A percentile compares a stretch with the other conserved stretches of the same genome.
phyloP scores from a whole-genome alignment of 495 filamentous ascomycete species.

The Aspergillus affinis region DNA sequence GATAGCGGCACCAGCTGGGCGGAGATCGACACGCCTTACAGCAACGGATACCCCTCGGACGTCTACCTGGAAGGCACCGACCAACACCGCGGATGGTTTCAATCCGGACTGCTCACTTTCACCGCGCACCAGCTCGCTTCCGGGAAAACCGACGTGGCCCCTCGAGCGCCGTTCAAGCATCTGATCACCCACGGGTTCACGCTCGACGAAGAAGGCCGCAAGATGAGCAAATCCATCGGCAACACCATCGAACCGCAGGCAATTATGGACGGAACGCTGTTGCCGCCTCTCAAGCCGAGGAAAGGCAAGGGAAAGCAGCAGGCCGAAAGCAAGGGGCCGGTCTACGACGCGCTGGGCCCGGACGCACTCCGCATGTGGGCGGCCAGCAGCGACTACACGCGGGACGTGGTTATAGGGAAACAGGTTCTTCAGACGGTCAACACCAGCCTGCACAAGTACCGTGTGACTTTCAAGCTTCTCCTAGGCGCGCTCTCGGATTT shows the following conservation, averaged over 20 bases:
- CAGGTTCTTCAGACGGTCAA: conserved; percentile 73
- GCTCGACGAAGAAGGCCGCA: conserved; percentile 81
- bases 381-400: conserved; percentile 86
- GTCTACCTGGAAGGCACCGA: conserved; percentile 93
- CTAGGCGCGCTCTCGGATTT: conserved; percentile 75
- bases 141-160: conserved; percentile 26
- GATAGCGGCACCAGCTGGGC: conserved; percentile 98
- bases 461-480: conserved; percentile 83
- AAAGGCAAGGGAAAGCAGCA: conserved; percentile 53
- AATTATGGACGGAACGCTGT: conserved; percentile 77
- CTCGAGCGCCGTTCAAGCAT: conserved; percentile 70
- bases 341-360: conserved; percentile 64
- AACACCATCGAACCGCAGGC: conserved; percentile 79
- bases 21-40: conserved; percentile 39
- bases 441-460: conserved; percentile 75
- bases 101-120: conserved; percentile 93
- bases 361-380: conserved; percentile 93
- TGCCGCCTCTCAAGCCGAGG: conserved; percentile 56
- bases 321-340: conserved; percentile 41
- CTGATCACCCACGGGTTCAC: conserved; percentile 96
- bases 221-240: conserved; percentile 99
- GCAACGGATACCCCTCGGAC: conserved; percentile 64
- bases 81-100: conserved; percentile 98
- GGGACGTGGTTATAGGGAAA: conserved; percentile 76
- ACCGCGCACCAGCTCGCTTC: conserved; percentile 59